These are phyloP conservation scores for Tulasnella sp. DNA, from an alignment of 768 basidiomycete species.

Conservation along the genomic window DNA sequence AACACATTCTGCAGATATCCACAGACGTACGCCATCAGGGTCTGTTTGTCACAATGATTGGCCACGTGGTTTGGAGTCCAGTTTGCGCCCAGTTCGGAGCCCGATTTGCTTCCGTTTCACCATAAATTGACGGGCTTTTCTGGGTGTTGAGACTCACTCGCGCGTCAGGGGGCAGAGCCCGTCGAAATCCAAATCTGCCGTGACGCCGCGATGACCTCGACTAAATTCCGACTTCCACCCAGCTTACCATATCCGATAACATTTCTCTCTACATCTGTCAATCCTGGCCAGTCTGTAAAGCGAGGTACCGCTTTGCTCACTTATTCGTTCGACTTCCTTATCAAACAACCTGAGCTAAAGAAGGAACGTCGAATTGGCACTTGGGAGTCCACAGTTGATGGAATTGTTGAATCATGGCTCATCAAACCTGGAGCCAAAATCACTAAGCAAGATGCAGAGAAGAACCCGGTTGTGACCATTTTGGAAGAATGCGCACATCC, in stretches of 20 bases:
- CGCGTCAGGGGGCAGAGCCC: too few relatives aligned
- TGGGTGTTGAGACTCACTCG: too few relatives aligned
- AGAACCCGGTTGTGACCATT: slow-evolving; percentile 49
- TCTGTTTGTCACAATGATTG: too few relatives aligned
- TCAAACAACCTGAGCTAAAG: slow-evolving; percentile 16
- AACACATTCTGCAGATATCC: too few relatives aligned
- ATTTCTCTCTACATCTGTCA: slow-evolving; percentile 53
- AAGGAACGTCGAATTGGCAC: slow-evolving; percentile 65
- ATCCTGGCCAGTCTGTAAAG: slow-evolving; percentile 33
- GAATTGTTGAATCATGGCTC: slow-evolving; percentile 59
- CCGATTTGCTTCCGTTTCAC: too few relatives aligned
- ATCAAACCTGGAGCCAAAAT: slow-evolving; percentile 53
- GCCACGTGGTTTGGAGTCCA: too few relatives aligned
- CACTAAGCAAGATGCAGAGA: slow-evolving; percentile 43
- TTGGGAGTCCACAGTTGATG: slow-evolving; percentile 84
- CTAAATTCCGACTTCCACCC: slow-evolving; percentile 1
- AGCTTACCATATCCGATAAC: slow-evolving; percentile 74
- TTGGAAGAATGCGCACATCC: slow-evolving; percentile 94
- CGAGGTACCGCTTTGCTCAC: slow-evolving; percentile 71
- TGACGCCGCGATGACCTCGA: slow-evolving; percentile 8
- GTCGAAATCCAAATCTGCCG: too few relatives aligned
- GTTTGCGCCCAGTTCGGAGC: too few relatives aligned
- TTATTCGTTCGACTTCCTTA: slow-evolving; percentile 63
- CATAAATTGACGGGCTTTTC: too few relatives aligned
- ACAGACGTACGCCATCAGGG: too few relatives aligned